Percentiles rank a stretch among this genome's conserved stretches.
Evolutionary conservation across 2,329 filamentous ascomycete species (phyloP).

Genomic region (Phialophora tarda): DNA sequence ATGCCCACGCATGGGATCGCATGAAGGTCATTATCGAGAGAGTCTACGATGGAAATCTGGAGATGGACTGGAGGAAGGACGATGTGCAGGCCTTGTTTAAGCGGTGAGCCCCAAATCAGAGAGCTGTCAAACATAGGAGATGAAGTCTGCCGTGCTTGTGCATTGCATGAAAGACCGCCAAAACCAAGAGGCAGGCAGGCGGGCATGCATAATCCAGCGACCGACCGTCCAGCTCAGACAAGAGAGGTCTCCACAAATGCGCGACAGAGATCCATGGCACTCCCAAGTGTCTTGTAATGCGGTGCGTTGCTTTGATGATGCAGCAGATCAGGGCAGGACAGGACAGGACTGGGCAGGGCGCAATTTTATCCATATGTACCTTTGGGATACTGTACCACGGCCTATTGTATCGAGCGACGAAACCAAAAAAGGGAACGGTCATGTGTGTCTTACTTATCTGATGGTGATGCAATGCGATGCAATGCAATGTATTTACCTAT

Average conservation of each 20-base stretch:
- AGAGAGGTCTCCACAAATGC: too few species aligned
- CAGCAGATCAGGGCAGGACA: too few species aligned
- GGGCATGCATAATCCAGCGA: too few species aligned
- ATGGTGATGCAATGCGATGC: background rate
- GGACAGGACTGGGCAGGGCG: too few species aligned
- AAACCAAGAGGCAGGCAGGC: too few species aligned
- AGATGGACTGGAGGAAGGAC: constrained; percentile 56
- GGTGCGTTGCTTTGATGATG: too few species aligned
- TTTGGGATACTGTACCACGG: background rate
- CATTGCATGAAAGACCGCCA: too few species aligned
- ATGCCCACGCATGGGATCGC: constrained; percentile 60
- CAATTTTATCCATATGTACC: too few species aligned
- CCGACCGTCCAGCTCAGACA: too few species aligned
- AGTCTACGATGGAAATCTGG: constrained; percentile 51
- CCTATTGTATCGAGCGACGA: background rate
- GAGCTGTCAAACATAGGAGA: background rate
- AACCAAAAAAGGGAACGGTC: background rate
- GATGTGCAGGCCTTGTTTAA: constrained; percentile 52
- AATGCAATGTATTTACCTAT: background rate
- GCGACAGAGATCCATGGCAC: too few species aligned
- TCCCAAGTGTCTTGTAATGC: too few species aligned
- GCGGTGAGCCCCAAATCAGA: constrained; percentile 39
- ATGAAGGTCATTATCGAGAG: constrained; percentile 51
- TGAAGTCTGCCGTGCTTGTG: too few species aligned
- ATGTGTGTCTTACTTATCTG: background rate